Base-by-base conservation (phyloP, 2,329 filamentous ascomycete species). In the Calonectria pseudoreteaudii region DNA sequence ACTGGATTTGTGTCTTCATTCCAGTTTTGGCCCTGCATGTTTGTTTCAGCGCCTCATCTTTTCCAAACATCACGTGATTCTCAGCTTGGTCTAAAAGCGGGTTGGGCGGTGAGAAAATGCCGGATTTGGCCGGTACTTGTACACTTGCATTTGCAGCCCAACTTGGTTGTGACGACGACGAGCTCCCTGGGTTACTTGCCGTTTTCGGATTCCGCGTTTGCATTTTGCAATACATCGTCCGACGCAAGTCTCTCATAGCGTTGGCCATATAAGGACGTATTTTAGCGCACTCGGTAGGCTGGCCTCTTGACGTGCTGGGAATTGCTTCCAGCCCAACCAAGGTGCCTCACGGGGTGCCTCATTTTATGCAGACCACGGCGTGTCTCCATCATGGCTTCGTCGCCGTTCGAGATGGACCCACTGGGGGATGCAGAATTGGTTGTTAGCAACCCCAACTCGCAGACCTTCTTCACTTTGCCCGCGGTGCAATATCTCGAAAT, bases 311-410 rank as follows among this genome's bases (percentile, higher is more conserved):
- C 7, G 38, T 47, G 38, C 9, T 20, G 34, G 18, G n/a, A 3
- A 20, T 62, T 7, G 7, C 23, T 28, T 62, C 56, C n/a, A 6
- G 36, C 20, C 23, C 13, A 13, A 23, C 9, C 16, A 13, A 23
- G 16, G 23, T 20, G 34, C 10, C 36, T 62, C 23, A 62, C 23
- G 14, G 16, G 14, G 16, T n/a, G 26, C 26, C 34, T 28, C 16
- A 18, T 41, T 62, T n/a, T 28, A 38, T 18, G 31, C 26, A 41
- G 56, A 62, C 56, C 36, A 20, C 36, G 56, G 56, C 56, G 34
- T 62, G 56, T 36, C 34, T 41, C 56, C 56, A 62, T 62, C 56
- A 62, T 62, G 56, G 38, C 56, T 14, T 41, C 56, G 14, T 62
- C n/a, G 36, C 13, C 31, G 5, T 36, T 41, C 31, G 56, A 41